Evolutionary conservation across 805 yeast species (phyloP).

Genomic region (Komagataella mondaviorum): DNA sequence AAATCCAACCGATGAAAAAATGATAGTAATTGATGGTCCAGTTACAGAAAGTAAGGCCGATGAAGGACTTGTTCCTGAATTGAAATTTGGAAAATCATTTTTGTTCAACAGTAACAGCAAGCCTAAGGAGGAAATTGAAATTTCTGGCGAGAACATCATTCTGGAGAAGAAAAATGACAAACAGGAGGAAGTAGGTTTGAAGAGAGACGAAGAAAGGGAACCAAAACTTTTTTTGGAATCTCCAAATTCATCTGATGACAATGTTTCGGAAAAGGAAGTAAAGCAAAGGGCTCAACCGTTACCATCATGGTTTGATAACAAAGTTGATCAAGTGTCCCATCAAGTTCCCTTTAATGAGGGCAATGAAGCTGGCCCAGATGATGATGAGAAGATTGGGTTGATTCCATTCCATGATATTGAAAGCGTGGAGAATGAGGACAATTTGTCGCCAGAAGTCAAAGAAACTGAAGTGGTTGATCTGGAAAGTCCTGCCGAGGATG

Average conservation of each 20-base stretch:
- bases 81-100: constrained; percentile 2
- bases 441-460: constrained; percentile 28
- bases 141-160: background rate
- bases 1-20: constrained; percentile 9
- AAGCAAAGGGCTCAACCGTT: constrained; percentile 8
- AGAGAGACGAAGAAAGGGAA: background rate
- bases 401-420: constrained; percentile 21
- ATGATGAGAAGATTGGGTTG: background rate
- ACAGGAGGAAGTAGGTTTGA: background rate
- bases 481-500: constrained; percentile 1
- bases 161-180: constrained; percentile 4
- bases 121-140: background rate
- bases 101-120: background rate
- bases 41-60: constrained; percentile 3
- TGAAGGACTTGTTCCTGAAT: background rate
- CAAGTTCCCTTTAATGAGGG: background rate
- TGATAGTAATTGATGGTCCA: constrained; percentile 10
- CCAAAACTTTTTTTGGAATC: background rate
- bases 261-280: constrained; percentile 10
- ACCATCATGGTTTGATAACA: constrained; percentile 20
- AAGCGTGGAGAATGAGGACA: constrained; percentile 24
- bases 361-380: background rate
- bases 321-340: constrained; percentile 3
- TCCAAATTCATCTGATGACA: constrained; percentile 3
- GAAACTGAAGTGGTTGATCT: constrained; percentile 2